These are phyloP conservation scores for Drosera capensis DNA, from an alignment of 148 eudicot species.

Conservation along the genomic window DNA sequence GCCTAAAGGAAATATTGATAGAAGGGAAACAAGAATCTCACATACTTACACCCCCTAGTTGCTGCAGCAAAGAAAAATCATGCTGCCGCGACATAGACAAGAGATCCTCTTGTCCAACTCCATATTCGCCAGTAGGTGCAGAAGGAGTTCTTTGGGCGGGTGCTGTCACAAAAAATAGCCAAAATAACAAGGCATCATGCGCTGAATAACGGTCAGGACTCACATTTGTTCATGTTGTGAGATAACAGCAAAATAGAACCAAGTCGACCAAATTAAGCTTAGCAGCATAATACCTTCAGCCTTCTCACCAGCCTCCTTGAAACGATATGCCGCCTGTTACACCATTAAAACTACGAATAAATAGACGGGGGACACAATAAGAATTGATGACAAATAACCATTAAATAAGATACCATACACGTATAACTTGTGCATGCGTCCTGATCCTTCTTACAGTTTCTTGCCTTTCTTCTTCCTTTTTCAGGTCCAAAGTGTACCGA, in stretches of 20 bases:
- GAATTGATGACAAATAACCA: background rate
- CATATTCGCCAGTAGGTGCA: slow-evolving; percentile 29
- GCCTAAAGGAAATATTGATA: background rate
- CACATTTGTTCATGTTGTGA: background rate
- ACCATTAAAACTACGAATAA: slow-evolving; percentile 3
- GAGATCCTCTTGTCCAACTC: slow-evolving; percentile 43
- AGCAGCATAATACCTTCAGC: slow-evolving; percentile 25
- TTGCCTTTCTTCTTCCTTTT: slow-evolving; percentile 79
- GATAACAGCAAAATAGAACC: background rate
- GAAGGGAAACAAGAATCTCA: background rate
- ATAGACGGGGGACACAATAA: background rate
- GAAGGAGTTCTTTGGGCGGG: slow-evolving; percentile 17
- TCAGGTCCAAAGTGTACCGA: slow-evolving; percentile 82
- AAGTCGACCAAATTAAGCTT: no score
- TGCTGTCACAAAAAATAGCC: slow-evolving; percentile 15
- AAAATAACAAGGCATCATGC: background rate
- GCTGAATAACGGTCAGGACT: no score
- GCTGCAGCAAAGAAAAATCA: slow-evolving; percentile 45
- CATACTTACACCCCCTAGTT: slow-evolving; percentile 58
- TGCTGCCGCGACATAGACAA: slow-evolving; percentile 55
- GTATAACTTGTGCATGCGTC: slow-evolving; percentile 84
- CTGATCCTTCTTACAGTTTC: slow-evolving; percentile 59
- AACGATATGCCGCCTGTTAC: slow-evolving; percentile 65
- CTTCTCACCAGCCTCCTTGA: slow-evolving; percentile 52
- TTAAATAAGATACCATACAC: slow-evolving; percentile 23